Base-by-base conservation (phyloP, 2,329 filamentous ascomycete species). In the Trichoderma sp. region DNA sequence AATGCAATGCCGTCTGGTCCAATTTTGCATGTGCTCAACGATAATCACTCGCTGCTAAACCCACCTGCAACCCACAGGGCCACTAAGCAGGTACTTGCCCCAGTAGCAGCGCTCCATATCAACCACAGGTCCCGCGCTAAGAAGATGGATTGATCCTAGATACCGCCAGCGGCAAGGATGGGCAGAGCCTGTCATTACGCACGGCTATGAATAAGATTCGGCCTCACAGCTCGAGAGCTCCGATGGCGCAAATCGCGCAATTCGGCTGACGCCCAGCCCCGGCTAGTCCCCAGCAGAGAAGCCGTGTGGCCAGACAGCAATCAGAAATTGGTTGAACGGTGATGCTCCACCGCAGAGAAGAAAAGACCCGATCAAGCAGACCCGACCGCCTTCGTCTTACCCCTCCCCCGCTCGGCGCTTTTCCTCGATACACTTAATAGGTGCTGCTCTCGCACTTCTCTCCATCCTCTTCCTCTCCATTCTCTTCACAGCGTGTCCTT, bases 231-330 rank as follows among this genome's bases (percentile, higher is more conserved):
- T 47, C 4, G 39, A 62, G 56, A 51, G 26, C 66, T 70, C 57
- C 66, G 66, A 70, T 70, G 66, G 66, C 66, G 66, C 66, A 70
- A 70, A 70, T 70, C 66, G 66, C 66, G 66, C 66, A 70, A 70
- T 70, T 34, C 57, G 57, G 57, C 57, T 70, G 57, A 70, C 66
- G 57, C 57, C 66, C 65, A 58, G 34, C 56, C 63, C 63, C 28
- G 26, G 30, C 36, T 36, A 21, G 34, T 15, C 34, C 34, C 26
- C 36, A 57, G 32, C 43, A 51, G 43, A 11, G 43, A 21, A 21
- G 43, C 43, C 43, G 43, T 51, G 30, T 66, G 64, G 64, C 66
- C 24, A 51, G 24, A 26, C 21, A 60, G 12, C 24, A 15, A 28
- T 21, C 53, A 56, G 21, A 64, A 64, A 39, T 15, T 51, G 32